Base-by-base conservation (phyloP, 2,329 filamentous ascomycete species). In the Byssochlamys sp. region DNA sequence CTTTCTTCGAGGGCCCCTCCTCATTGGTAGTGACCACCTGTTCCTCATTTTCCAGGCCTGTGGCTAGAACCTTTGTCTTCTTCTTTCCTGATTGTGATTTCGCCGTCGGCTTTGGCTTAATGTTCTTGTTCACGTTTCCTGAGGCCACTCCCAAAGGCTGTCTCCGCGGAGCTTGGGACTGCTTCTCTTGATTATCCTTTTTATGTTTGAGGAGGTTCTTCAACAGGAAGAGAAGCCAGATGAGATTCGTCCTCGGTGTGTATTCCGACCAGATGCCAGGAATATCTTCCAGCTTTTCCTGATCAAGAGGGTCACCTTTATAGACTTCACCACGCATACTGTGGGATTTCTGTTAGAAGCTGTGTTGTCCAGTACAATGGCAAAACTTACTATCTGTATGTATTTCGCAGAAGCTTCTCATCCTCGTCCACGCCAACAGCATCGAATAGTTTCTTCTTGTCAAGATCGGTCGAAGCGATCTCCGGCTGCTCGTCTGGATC, bases 181-280 rank as follows among this genome's bases (percentile, higher is more conserved):
- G 4, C 53, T 10, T 45, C 3, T 19, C 39, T 45, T 45, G 39
- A 19, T 69, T 65, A 1, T 62, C 55, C 51, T 68, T 69, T 48
- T 64, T 61, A 45, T 73, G 73, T 35, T 71, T 73, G 26, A 85
- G 69, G 0, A 87, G 73, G 61, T 80, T 80, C 58, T 79, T 76
- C 11, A 86, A 75, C 3, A 87, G 70, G 65, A 84, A 85, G 54
- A 84, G 79, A 25, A 85, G 69, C 84, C 84, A 87, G 12, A 86
- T 74, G 12, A 85, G 73, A 62, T 87, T 87, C 2, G 84, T 85
- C 57, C 77, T 75, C 2, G 84, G 83, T 45, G 80, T 77, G 66
- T 81, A 86, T 29, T 75, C 69, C 10, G 72, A 68, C 83, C 84
- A 87, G 49, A 77, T 71, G 55, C 71, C 70, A 2, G 69, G 66